Conservation (phyloP, 2,329 filamentous ascomycete species). For the Zymoseptoria crescenta region DNA sequence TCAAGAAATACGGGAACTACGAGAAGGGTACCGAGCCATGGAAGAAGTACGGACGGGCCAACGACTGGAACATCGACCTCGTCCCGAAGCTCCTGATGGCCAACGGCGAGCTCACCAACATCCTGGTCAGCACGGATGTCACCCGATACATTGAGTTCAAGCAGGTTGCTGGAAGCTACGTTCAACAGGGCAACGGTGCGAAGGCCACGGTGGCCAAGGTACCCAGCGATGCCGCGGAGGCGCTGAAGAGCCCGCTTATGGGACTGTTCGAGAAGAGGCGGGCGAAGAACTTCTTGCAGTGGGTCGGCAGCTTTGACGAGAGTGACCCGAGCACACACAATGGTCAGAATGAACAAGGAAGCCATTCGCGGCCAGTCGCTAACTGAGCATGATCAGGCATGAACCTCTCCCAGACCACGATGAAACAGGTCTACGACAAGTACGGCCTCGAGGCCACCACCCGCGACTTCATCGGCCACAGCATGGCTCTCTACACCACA, state of each 20-base stretch:
- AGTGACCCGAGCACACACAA: constrained; percentile 82
- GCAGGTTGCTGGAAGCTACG: constrained; percentile 83
- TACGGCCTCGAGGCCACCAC: constrained; percentile 85
- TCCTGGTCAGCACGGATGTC: constrained; percentile 86
- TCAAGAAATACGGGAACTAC: constrained; percentile 92
- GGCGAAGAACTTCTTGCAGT: constrained; percentile 94
- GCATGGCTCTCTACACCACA: constrained; percentile 91
- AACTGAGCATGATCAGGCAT: constrained; percentile 49
- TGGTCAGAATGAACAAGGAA: constrained; percentile 46
- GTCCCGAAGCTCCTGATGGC: constrained; percentile 99
- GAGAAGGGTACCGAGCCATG: constrained; percentile 75
- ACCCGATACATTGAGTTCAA: constrained; percentile 48
- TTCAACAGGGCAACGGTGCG: constrained; percentile 74
- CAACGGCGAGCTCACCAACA: constrained; percentile 96
- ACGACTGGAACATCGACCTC: constrained; percentile 99
- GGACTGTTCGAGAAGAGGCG: constrained; percentile 95
- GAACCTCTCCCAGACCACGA: constrained; percentile 68
- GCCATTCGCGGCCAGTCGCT: constrained; percentile 3
- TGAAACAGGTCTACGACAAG: constrained; percentile 99
- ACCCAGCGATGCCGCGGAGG: constrained; percentile 83
- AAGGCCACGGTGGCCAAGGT: constrained; percentile 96
- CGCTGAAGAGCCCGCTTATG: constrained; percentile 88
- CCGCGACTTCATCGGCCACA: constrained; percentile 93
- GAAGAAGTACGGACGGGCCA: constrained; percentile 93
- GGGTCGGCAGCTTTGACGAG: constrained; percentile 78